Base-by-base conservation (phyloP, 371 early-diverging fungal species). In the Rhizopus delemar region DNA sequence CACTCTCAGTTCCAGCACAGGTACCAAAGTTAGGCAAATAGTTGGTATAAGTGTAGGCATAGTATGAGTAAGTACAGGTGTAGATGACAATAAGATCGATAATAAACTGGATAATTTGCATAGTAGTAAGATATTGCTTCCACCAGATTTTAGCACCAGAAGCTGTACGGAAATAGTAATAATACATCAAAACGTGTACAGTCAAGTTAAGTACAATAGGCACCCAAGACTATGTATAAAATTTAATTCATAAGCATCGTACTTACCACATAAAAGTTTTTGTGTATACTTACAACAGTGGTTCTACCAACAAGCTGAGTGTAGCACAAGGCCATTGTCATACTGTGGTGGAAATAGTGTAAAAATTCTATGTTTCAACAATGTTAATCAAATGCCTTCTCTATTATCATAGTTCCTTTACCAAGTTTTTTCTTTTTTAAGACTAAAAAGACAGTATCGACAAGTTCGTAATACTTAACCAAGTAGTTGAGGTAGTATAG, bases 161-260 rank as follows among this genome's bases (percentile, higher is more conserved):
- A 29, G 91, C 83, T 4, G 93, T 87, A 54, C 89, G 86, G 73
- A 85, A 90, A 78, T 93, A 94, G 77, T 91, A 93, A 66, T 89
- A 90, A 75, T 91, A 91, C 93, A 93, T 93, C 60, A 92, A 73
- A 35, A 91, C 90, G 65, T 94, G 95, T 3, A 94, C 93, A 16
- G 83, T 73, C 74, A 94, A 74, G 74, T 94, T 93, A 56, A 94
- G 75, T 8, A 72, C 65, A 56, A 91, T 86, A 46, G 86, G 86
- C 12, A 89, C 88, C 89, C 90, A 91, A 0, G 81, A 79, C 71
- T 85, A 73, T 48, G 8, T 7, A 9, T 3, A 34, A 53, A 22
- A 7, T 39, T 29, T 34, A 16, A 46, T 38, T 13, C 7, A 36
- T 28, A 6, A 2, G 13, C 13, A 29, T 8, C n/a, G 8, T 41